Evolutionary conservation across 257 asterid genomes (phyloP).

Genomic region (Perilla frutescens): DNA sequence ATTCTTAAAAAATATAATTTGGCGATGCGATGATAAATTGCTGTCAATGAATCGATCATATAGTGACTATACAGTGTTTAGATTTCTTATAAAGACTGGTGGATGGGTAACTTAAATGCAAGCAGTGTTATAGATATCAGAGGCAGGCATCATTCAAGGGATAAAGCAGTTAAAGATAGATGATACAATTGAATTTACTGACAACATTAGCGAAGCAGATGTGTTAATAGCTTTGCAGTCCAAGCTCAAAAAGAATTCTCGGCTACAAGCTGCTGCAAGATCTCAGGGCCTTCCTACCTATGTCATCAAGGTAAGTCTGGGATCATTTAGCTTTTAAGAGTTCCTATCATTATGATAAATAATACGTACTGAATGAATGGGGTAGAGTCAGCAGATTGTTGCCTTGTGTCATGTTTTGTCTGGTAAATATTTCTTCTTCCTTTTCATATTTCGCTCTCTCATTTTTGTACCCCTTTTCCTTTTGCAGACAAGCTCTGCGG

Average conservation of each 20-base stretch:
- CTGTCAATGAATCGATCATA: slow-evolving; percentile 13
- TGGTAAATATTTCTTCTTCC: slow-evolving; percentile 20
- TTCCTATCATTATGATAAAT: slow-evolving; percentile 2
- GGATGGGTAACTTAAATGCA: slow-evolving; percentile 47
- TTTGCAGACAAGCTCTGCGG: slow-evolving; percentile 69
- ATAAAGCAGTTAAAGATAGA: slow-evolving; percentile 71
- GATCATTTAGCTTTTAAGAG: slow-evolving; percentile 22
- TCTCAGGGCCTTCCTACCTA: slow-evolving; percentile 88
- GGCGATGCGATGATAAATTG: slow-evolving; percentile 21
- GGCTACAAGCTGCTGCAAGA: slow-evolving; percentile 94
- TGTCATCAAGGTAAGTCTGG: slow-evolving; percentile 62
- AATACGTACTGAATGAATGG: background rate
- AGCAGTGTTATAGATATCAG: slow-evolving; percentile 82
- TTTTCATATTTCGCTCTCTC: slow-evolving; percentile 7
- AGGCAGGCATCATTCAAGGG: slow-evolving; percentile 81
- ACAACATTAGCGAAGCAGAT: slow-evolving; percentile 94
- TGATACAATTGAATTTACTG: slow-evolving; percentile 67
- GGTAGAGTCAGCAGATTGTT: slow-evolving; percentile 14
- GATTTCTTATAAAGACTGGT: slow-evolving; percentile 35
- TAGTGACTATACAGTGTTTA: slow-evolving; percentile 29
- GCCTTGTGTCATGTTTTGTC: slow-evolving; percentile 29
- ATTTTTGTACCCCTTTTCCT: slow-evolving; percentile 18
- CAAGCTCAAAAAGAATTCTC: slow-evolving; percentile 87
- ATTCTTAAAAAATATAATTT: slow-evolving; percentile 1
- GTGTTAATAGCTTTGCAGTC: slow-evolving; percentile 85